Conservation (phyloP, 106 monocot genomes). For the Phalaenopsis equestris region DNA sequence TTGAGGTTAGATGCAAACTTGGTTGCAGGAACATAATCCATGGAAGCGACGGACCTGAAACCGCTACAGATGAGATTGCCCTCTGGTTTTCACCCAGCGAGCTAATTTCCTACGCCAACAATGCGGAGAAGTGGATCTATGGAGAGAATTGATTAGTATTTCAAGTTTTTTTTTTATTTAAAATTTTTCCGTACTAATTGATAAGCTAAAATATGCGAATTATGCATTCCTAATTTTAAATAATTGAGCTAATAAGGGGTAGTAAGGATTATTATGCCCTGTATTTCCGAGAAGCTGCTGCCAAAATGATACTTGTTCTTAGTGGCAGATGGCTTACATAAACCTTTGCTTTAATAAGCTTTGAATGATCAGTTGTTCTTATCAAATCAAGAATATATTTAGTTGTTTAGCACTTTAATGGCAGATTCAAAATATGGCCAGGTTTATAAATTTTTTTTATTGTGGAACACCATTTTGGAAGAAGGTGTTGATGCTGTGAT, state of each 20-base stretch:
- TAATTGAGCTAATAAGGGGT: background rate
- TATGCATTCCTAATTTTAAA: no score
- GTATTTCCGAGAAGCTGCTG: background rate
- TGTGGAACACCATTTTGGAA: no score
- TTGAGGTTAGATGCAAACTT: no score
- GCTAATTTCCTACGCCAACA: constrained; percentile 35
- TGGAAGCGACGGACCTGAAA: constrained; percentile 60
- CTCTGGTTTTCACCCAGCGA: constrained; percentile 47
- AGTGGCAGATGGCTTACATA: background rate
- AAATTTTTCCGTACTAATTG: background rate
- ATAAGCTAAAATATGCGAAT: background rate
- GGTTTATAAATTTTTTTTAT: no score
- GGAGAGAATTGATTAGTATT: constrained; percentile 23
- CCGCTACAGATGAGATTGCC: constrained; percentile 45
- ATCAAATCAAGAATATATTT: background rate
- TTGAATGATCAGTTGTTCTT: background rate
- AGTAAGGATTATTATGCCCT: background rate
- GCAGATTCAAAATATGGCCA: no score
- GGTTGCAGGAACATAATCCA: constrained; percentile 52
- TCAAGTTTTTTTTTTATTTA: background rate
- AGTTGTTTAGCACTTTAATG: background rate
- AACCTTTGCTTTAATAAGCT: no score
- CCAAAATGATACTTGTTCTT: background rate
- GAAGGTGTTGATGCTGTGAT: no score
- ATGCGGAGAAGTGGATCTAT: constrained; percentile 48